Base-by-base conservation (phyloP, 2,329 filamentous ascomycete species). In the Penicillium sp. region DNA sequence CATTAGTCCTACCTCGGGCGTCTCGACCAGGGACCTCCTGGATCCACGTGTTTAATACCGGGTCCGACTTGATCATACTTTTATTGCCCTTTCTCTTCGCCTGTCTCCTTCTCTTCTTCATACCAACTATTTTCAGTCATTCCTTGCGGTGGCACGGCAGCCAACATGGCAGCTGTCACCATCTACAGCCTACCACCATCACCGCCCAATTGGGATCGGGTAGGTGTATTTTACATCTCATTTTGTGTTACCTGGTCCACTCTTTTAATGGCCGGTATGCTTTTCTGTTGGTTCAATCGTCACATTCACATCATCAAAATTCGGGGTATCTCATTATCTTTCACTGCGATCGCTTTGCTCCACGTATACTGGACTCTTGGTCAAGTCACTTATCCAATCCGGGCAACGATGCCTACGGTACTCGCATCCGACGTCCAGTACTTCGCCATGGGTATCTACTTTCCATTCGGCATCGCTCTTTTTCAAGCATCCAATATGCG, bases 381-480 rank as follows among this genome's bases (percentile, higher is more conserved):
- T 24, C 68, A 75, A 50, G 68, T 66, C 42, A 65, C 26, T 8
- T 45, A 50, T 21, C 48, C 71, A 47, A 55, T 75, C 7, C 71
- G 71, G 26, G 52, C 68, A 5, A 50, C 62, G 20, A 64, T 73
- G 51, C 80, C 33, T 4, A 29, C 40, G 1, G 24, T 50, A 23
- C 17, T 45, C 26, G 24, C 83, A 0, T 82, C 82, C 46, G 72
- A 77, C 17, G 75, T 75, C 13, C 82, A 86, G 67, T 88, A 78
- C 65, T 88, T 84, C 83, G 78, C 86, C 67, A 88, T 88, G 85
- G 80, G 81, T 55, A 75, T 84, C 49, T 85, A 48, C 8, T 45
- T 49, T 12, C 50, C 50, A 12, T 26, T 51, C 7, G 48, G 48
- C 5, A 41, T 51, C 33, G 50, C 50, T 4, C 39, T 52, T 4